Base-by-base conservation (phyloP, 495 filamentous ascomycete genomes). In the Penicillium tannophilum region DNA sequence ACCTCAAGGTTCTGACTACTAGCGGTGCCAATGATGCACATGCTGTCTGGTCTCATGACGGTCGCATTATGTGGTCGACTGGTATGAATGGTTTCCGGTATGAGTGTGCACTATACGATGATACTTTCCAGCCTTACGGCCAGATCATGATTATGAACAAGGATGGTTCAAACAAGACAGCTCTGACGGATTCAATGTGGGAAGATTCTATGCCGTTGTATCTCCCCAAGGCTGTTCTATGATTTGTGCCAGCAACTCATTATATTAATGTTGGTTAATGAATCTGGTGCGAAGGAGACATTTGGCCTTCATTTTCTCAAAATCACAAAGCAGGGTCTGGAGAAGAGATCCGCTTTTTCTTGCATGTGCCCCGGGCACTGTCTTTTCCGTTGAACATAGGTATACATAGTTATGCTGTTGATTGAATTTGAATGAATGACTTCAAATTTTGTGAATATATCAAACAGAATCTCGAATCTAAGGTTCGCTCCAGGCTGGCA, bases 11-110 rank as follows among this genome's bases (percentile, higher is more conserved):
- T 4, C 49, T 77, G n/a, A 76, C 76, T 1, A 63, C 50, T 28
- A 71, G 68, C 52, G 60, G 60, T 8, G 69, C 73, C 19, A 76
- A 78, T 51, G 76, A 78, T 64, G 76, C 74, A 0, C 75, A 76
- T 60, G 75, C 76, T 10, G 71, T 75, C 0, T 80, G 77, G 76
- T 63, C 65, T 9, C 54, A 63, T 9, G 72, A 75, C 52, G 69
- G 72, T 11, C 71, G 69, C 46, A 75, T 75, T 17, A 43, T 70
- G 53, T 75, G 62, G 48, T 66, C 63, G 1, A 67, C 62, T 14
- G 69, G 69, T 5, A 72, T 72, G 71, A 72, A 60, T 23, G 71
- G 72, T 0, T 74, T 73, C 58, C 63, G 68, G 48, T 62, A 71
- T 50, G 71, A 76, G 58, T 64, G 62, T 20, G 61, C 63, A 1